Evolutionary conservation across 768 basidiomycete species (phyloP), one percentile per base, ranked within the genome.

Genomic region (Tricholoma flavovirens): DNA sequence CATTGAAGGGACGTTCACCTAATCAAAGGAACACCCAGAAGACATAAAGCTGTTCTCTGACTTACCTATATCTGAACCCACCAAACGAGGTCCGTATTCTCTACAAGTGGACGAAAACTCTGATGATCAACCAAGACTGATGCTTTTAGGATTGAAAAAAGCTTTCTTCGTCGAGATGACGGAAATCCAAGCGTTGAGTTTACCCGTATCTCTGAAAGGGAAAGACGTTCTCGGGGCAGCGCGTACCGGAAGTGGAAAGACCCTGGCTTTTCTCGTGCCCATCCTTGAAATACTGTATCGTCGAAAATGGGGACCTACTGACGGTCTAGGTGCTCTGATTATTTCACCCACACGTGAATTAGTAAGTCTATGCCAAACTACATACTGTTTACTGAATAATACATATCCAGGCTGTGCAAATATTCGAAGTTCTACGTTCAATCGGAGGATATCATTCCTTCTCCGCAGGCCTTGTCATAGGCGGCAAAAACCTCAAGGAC

Each of bases 151-250:
- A 14, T 75, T 98, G 33, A 92, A 90, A 73, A 89, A 90, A 58
- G 83, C 86, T 0, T 93, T 84, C 65, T 97, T 94, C 64, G 78
- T 86, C 42, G 77, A 88, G 19, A 93, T 93, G 82, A 97, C 95
- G 0, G 88, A 93, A 43, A 93, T 99, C 0, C 97, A 99, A 68
- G 84, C 86, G 40, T 80, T 91, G 69, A 88, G 94, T 36, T 87
- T 99, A 35, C 97, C 95, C 0, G 81, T 91, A 22, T 82, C 97
- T 14, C 77, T 99, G 2, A 93, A 96, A 48, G 94, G 97, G 19
- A 91, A 93, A 69, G 97, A 99, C 68, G 93, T 99, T 4, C 83
- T 99, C 5, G 97, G 94, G 54, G 95, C 97, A 19, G 97, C 97
- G 4, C 82, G 86, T 56, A 99, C 97, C 43, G 97, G 97, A 48